These are phyloP conservation scores for Ophiocordyceps australis DNA, from an alignment of 2,329 filamentous ascomycete genomes.

Conservation along the genomic window DNA sequence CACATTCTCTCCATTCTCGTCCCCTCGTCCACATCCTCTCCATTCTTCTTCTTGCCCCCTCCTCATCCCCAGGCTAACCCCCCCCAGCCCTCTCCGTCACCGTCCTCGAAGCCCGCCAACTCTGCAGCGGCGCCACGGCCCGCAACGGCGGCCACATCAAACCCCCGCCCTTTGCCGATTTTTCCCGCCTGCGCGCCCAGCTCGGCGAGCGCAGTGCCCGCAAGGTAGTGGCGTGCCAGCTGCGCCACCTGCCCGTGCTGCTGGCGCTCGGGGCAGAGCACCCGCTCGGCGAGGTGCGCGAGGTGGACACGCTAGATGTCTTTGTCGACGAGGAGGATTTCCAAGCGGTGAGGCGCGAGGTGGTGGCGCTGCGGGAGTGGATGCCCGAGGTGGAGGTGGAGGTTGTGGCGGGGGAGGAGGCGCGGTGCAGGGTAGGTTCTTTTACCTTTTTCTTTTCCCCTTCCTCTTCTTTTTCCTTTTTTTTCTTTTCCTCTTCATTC, in stretches of 20 bases:
- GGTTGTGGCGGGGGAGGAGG: slow-evolving; percentile 15
- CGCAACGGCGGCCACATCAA: slow-evolving; percentile 35
- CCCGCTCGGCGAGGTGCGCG: slow-evolving; percentile 18
- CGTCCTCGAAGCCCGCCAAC: slow-evolving; percentile 29
- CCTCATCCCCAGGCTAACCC: no score
- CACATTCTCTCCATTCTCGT: no score
- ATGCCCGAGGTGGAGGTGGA: slow-evolving; percentile 20
- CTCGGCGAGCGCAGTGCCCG: slow-evolving; percentile 18
- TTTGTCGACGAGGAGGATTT: slow-evolving; percentile 19
- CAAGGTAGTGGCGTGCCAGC: slow-evolving; percentile 22
- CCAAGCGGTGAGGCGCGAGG: slow-evolving; percentile 10
- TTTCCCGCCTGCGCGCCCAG: slow-evolving; percentile 11
- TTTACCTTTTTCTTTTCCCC: no score
- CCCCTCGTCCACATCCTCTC: no score
- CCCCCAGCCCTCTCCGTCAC: no score
- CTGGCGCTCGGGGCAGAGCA: slow-evolving; percentile 17
- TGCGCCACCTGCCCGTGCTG: slow-evolving; percentile 20
- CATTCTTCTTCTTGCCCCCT: no score
- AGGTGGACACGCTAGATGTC: slow-evolving; percentile 27
- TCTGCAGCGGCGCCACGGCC: slow-evolving; percentile 33
- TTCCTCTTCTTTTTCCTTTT: no score
- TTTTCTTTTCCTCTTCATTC: no score
- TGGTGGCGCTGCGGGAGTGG: slow-evolving; percentile 15
- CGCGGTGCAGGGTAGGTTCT: slow-evolving; percentile 10
- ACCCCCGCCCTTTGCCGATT: slow-evolving; percentile 21